These are phyloP conservation scores for Xylariaceae sp. DNA, from an alignment of 2,329 filamentous ascomycete genomes.

Conservation along the genomic window DNA sequence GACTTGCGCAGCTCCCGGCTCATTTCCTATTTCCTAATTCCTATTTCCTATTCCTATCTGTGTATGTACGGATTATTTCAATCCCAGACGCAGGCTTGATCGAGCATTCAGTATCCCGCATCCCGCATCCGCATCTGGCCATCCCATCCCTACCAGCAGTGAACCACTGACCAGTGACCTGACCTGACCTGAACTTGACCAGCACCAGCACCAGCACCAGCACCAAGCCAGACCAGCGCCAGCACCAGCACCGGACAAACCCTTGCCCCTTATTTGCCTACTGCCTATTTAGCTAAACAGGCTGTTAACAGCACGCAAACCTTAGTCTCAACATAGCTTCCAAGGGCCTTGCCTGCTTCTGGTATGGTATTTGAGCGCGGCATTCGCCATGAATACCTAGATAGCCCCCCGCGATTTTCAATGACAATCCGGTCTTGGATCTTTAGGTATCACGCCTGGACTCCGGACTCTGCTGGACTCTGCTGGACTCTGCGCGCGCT, in stretches of 20 bases:
- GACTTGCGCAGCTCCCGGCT: not conserved
- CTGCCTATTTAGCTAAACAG: constrained; percentile 1
- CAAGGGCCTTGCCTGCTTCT: not conserved
- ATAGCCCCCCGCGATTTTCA: constrained; percentile 5
- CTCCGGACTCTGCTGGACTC: too few species aligned
- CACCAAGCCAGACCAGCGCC: too few species aligned
- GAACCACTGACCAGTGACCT: too few species aligned
- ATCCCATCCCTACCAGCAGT: not conserved
- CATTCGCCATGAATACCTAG: constrained; percentile 10
- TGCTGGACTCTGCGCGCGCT: constrained; percentile 12
- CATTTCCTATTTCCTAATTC: constrained; percentile 1
- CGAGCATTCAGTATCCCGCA: not conserved
- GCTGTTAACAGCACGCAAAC: not conserved
- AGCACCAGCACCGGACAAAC: not conserved
- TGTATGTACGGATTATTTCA: too few species aligned
- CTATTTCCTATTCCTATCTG: not conserved
- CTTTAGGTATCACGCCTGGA: not conserved
- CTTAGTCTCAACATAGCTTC: constrained; percentile 1
- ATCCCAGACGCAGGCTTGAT: too few species aligned
- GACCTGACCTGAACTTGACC: too few species aligned
- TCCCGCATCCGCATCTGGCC: not conserved
- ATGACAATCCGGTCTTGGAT: constrained; percentile 20
- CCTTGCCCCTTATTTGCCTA: constrained; percentile 14
- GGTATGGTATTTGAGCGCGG: constrained; percentile 3
- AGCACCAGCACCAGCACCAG: too few species aligned